These are phyloP conservation scores for Talaromyces sp. DNA, from an alignment of 2,329 filamentous ascomycete species.

Conservation along the genomic window DNA sequence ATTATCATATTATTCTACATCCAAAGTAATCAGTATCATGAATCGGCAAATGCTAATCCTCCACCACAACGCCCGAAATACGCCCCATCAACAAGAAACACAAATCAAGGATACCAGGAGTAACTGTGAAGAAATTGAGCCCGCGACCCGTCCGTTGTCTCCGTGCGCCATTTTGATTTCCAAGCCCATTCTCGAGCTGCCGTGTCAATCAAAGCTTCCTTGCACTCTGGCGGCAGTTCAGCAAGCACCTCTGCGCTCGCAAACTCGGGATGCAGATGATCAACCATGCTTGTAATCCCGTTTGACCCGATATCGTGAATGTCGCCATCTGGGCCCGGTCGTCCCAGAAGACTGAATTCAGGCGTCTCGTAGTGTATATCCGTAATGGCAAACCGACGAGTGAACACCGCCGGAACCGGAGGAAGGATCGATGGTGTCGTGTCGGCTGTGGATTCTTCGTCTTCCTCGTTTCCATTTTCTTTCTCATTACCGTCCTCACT, in stretches of 20 bases:
- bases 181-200: constrained; percentile 62
- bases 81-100: constrained; percentile 6
- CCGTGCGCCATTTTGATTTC: constrained; percentile 69
- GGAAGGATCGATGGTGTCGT: constrained; percentile 41
- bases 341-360: constrained; percentile 52
- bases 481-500: constrained; percentile 11
- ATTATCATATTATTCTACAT: neutral
- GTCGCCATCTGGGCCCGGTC: constrained; percentile 48
- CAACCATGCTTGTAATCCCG: constrained; percentile 32
- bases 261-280: constrained; percentile 32
- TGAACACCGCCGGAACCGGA: constrained; percentile 51
- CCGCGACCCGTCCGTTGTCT: constrained; percentile 51
- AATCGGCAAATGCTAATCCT: neutral
- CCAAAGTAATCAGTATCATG: neutral
- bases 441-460: constrained; percentile 2
- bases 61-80: neutral
- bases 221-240: constrained; percentile 51
- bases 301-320: constrained; percentile 38
- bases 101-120: constrained; percentile 32
- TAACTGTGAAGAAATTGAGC: constrained; percentile 32
- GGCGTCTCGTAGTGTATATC: constrained; percentile 58
- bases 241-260: constrained; percentile 36
- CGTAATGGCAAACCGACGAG: constrained; percentile 58
- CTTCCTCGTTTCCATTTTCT: constrained; percentile 7
- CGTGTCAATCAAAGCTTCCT: constrained; percentile 65